Evolutionary conservation across 1,139 yeast genomes (phyloP).

Genomic region (Taiozyma sp.): DNA sequence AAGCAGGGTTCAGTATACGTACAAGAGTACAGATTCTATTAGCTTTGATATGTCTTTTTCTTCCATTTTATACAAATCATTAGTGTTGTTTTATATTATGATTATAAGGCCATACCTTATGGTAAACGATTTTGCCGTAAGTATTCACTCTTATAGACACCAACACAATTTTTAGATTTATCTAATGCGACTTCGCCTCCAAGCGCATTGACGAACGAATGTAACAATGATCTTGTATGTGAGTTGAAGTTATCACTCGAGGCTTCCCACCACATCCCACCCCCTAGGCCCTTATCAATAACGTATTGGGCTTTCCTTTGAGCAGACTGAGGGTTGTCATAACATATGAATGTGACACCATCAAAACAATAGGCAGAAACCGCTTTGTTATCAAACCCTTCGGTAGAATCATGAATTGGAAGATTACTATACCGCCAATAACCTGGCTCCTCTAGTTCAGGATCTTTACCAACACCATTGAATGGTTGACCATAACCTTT

Average conservation of each 20-base stretch:
- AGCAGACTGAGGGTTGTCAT: constrained; percentile 58
- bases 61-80: neutral
- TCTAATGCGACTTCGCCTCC: constrained; percentile 30
- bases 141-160: constrained; percentile 11
- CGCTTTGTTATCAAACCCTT: constrained; percentile 43
- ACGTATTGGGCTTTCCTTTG: constrained; percentile 58
- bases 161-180: constrained; percentile 7
- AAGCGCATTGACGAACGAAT: constrained; percentile 36
- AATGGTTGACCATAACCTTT: constrained; percentile 39
- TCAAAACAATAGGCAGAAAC: constrained; percentile 60
- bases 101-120: neutral
- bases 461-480: constrained; percentile 40
- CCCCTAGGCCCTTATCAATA: constrained; percentile 46
- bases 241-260: constrained; percentile 51
- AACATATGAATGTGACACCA: constrained; percentile 41
- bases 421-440: constrained; percentile 49
- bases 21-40: neutral
- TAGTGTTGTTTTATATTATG: neutral
- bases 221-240: constrained; percentile 30
- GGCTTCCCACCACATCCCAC: constrained; percentile 96
- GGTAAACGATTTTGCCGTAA: constrained; percentile 5
- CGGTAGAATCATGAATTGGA: constrained; percentile 39
- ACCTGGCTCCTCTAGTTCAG: constrained; percentile 42
- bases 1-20: neutral
- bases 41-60: neutral